Percentiles rank a stretch among this genome's conserved stretches.
Evolutionary conservation across 495 filamentous ascomycete species (phyloP).

Genomic region (Aspergillus asperescens): DNA sequence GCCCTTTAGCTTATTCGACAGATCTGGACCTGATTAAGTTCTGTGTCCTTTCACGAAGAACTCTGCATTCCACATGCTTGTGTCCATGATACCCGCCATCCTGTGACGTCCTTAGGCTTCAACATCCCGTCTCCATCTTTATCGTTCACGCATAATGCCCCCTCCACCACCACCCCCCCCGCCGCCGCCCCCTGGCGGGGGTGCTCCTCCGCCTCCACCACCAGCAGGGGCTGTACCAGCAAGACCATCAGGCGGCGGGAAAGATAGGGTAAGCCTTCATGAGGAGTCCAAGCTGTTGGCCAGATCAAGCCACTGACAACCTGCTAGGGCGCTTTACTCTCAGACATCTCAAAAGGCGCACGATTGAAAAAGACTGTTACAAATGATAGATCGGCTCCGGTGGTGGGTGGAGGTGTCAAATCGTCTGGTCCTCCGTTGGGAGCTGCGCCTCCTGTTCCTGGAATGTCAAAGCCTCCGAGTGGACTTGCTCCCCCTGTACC

Average conservation of each 20-base stretch:
- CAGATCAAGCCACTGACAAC: conserved; percentile 27
- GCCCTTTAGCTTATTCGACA: background rate
- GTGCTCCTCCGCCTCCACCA: conserved; percentile 66
- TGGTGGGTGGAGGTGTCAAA: conserved; percentile 53
- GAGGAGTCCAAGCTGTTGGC: background rate
- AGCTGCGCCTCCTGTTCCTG: conserved; percentile 79
- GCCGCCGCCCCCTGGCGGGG: conserved; percentile 54
- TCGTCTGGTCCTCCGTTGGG: conserved; percentile 54
- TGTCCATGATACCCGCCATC: conserved; percentile 8
- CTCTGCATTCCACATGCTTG: conserved; percentile 10
- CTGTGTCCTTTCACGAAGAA: conserved; percentile 1
- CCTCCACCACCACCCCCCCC: conserved; percentile 69
- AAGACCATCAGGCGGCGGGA: conserved; percentile 43
- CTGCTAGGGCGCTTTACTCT: conserved; percentile 74
- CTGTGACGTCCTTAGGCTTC: conserved; percentile 2
- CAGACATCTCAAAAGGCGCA: conserved; percentile 81
- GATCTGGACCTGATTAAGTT: background rate
- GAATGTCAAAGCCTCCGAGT: conserved; percentile 53
- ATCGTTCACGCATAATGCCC: conserved; percentile 45
- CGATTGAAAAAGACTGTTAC: conserved; percentile 81
- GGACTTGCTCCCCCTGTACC: conserved; percentile 76
- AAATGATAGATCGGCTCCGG: conserved; percentile 89
- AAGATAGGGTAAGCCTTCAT: conserved; percentile 50
- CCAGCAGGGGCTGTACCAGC: conserved; percentile 47
- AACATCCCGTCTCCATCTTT: conserved; percentile 6